These are phyloP conservation scores for Aspergillus quadricinctus DNA, from an alignment of 2,329 filamentous ascomycete genomes.

Conservation along the genomic window DNA sequence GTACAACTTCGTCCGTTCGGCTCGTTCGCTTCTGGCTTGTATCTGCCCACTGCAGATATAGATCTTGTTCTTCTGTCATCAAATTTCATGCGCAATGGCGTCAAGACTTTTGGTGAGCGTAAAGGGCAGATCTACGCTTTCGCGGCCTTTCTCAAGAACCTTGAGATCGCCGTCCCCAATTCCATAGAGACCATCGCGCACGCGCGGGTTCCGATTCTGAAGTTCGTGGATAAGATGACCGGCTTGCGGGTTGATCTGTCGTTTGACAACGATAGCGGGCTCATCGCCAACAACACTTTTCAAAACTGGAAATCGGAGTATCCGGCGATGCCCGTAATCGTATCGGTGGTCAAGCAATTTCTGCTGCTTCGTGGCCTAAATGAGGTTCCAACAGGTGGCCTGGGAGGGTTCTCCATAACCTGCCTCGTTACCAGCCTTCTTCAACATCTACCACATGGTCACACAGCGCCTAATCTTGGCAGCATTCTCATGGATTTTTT, in stretches of 20 bases:
- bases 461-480: conserved; percentile 67
- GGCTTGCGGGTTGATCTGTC: conserved; percentile 86
- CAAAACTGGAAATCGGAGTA: conserved; percentile 71
- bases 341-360: conserved; percentile 88
- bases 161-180: conserved; percentile 54
- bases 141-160: conserved; percentile 52
- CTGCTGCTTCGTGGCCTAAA: conserved; percentile 84
- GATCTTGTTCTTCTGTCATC: conserved; percentile 76
- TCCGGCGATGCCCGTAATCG: conserved; percentile 79
- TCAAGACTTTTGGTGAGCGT: conserved; percentile 48
- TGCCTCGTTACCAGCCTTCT: conserved; percentile 89
- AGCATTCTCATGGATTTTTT: conserved; percentile 83
- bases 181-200: conserved; percentile 64
- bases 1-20: conserved; percentile 73
- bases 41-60: conserved; percentile 81
- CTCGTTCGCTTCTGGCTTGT: conserved; percentile 84
- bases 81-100: conserved; percentile 53
- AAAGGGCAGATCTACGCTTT: conserved; percentile 59
- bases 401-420: conserved; percentile 91
- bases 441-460: conserved; percentile 69
- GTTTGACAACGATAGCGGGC: conserved; percentile 84
- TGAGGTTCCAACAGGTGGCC: conserved; percentile 83
- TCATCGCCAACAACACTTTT: conserved; percentile 77
- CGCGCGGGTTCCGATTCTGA: conserved; percentile 87
- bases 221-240: conserved; percentile 76